Conservation (phyloP, 495 filamentous ascomycete species). For the Cercophora samala region DNA sequence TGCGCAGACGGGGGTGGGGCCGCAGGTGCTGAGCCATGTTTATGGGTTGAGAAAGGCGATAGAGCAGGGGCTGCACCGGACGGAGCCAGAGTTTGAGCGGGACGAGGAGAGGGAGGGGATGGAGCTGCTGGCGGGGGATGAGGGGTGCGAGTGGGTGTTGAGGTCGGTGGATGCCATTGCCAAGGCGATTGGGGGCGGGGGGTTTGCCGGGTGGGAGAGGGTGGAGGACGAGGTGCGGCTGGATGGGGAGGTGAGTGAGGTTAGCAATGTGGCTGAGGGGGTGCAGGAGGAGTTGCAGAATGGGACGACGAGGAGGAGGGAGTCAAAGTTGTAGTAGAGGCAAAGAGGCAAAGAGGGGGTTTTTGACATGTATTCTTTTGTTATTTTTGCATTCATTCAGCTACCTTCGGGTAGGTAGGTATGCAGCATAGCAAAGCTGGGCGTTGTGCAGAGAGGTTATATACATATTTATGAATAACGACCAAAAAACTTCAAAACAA, state of each 20-base stretch:
- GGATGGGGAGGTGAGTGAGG: conserved; percentile 10
- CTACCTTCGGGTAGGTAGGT: no score
- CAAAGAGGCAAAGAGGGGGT: background rate
- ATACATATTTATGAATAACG: background rate
- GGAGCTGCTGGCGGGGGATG: conserved; percentile 60
- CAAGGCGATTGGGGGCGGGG: conserved; percentile 55
- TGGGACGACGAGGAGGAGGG: background rate
- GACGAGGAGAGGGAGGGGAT: conserved; percentile 26
- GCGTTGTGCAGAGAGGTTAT: no score
- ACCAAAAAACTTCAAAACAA: background rate
- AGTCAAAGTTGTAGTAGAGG: background rate
- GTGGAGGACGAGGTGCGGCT: conserved; percentile 10
- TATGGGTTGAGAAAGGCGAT: conserved; percentile 70
- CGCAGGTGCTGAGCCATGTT: conserved; percentile 72
- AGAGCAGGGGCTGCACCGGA: conserved; percentile 59
- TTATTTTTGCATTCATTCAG: no score
- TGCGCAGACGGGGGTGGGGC: conserved; percentile 72
- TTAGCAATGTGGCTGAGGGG: background rate
- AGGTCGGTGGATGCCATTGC: conserved; percentile 67
- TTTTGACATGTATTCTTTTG: background rate
- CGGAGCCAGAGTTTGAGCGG: conserved; percentile 36
- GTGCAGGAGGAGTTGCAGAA: background rate
- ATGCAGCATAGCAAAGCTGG: no score
- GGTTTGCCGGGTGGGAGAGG: conserved; percentile 56
- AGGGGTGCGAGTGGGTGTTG: conserved; percentile 70